A percentile compares a stretch with the other conserved stretches of the same genome.
Conservation (phyloP, 768 basidiomycete genomes). For the Dioszegia crocea region DNA sequence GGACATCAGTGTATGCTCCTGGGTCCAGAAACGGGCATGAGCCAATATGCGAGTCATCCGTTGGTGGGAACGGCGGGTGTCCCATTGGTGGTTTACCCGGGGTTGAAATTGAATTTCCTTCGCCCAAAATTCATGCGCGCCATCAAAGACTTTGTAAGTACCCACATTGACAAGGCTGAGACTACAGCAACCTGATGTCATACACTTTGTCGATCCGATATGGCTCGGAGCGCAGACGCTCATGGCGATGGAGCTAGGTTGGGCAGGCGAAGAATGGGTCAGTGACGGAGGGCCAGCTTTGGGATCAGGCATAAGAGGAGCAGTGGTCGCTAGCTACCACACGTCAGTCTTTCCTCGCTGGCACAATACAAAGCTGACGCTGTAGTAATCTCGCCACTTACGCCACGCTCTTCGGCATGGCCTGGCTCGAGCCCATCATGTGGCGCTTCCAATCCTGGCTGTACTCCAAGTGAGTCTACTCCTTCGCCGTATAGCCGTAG, state of each 20-base stretch:
- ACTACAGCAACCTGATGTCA: conserved; percentile 51
- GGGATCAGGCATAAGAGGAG: conserved; percentile 44
- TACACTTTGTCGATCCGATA: conserved; percentile 55
- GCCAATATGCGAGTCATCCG: conserved; percentile 52
- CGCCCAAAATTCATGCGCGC: conserved; percentile 51
- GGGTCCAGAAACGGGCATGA: conserved; percentile 51
- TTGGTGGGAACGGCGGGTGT: conserved; percentile 52
- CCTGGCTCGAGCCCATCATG: conserved; percentile 52
- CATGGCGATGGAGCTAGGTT: conserved; percentile 51
- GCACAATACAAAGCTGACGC: not conserved
- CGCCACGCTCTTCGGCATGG: conserved; percentile 52
- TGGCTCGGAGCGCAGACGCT: conserved; percentile 55
- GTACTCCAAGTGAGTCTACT: conserved; percentile 39
- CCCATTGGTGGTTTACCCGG: conserved; percentile 52
- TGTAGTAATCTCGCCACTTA: conserved; percentile 50
- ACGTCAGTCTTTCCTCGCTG: conserved; percentile 50
- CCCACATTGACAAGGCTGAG: not conserved
- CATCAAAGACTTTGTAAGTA: conserved; percentile 47
- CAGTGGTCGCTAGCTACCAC: conserved; percentile 52
- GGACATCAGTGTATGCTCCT: conserved; percentile 54
- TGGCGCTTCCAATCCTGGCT: conserved; percentile 50
- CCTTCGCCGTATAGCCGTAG: not conserved
- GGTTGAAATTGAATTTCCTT: conserved; percentile 53
- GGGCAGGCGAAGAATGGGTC: conserved; percentile 49
- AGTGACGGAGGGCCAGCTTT: conserved; percentile 35